phyloP scores from a whole-genome alignment of 768 basidiomycete genomes.

The Leccinum longicurvipes region DNA sequence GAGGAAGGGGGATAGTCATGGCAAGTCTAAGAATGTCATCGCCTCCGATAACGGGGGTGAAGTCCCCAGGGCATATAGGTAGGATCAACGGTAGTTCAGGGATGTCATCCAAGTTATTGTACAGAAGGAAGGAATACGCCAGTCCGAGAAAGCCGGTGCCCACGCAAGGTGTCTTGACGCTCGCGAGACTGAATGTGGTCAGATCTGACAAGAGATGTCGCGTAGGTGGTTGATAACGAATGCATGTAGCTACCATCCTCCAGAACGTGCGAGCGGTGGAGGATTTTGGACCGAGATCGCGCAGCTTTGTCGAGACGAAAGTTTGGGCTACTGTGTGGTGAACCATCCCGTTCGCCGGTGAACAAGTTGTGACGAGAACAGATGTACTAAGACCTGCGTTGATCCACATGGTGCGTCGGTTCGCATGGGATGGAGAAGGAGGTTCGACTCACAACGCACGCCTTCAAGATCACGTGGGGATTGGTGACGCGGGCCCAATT shows the following conservation, averaged over 20 bases:
- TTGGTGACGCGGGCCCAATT: no score
- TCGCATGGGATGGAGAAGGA: not conserved
- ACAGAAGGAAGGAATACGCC: constrained; percentile 1
- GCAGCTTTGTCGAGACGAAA: constrained; percentile 26
- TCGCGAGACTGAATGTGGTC: constrained; percentile 25
- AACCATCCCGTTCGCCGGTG: constrained; percentile 29
- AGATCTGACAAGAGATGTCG: constrained; percentile 18
- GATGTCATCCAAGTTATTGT: constrained; percentile 13
- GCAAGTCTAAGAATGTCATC: constrained; percentile 15
- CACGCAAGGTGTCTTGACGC: constrained; percentile 14
- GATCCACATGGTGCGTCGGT: constrained; percentile 19
- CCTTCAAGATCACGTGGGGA: constrained; percentile 24
- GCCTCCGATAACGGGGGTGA: not conserved
- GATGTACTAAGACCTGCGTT: constrained; percentile 28
- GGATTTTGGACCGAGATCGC: constrained; percentile 25
- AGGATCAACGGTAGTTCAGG: constrained; percentile 15
- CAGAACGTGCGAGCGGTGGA: constrained; percentile 21
- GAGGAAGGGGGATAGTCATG: constrained; percentile 21
- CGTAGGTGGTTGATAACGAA: constrained; percentile 22
- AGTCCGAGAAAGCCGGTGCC: constrained; percentile 27
- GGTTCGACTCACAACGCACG: constrained; percentile 12
- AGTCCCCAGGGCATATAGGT: constrained; percentile 18
- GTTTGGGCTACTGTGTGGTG: constrained; percentile 25
- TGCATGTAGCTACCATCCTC: constrained; percentile 26
- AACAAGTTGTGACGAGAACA: constrained; percentile 20